Evolutionary conservation across 139 green algal genomes (phyloP), one percentile per base, ranked within the genome.

Genomic region (Nannochloris sp.): DNA sequence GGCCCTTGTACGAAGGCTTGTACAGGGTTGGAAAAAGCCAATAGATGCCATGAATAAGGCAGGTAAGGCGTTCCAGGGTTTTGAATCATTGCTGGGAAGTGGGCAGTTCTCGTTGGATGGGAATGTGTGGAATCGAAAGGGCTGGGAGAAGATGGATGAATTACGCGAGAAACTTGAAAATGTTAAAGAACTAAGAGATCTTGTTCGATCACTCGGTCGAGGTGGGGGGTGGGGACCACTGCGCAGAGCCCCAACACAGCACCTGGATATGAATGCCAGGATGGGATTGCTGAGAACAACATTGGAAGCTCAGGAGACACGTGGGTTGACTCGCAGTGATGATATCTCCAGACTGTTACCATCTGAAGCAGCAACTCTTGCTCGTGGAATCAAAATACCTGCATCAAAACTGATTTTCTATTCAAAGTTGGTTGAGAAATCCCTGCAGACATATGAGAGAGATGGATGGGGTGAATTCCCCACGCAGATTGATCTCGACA

Each of bases 351-450:
- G 85, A 48, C 79, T 95, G 62, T 79, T 95, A 68, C 87, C 87
- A 1, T 78, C 68, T 8, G 82, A 86, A 68, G 76, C 83, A 5
- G 83, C 84, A 5, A 70, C 79, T 28, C 66, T 92, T 56, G 83
- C 86, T 1, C 71, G 83, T 33, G 86, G 85, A n/a, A 66, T 84
- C 29, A 72, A 37, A 3, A 69, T 88, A 48, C 87, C 87, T 8
- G 68, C 85, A 66, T 77, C 87, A 68, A 91, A 91, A 79, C 78
- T 95, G 55, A 80, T 95, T 12, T 94, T 94, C 61, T 95, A 82
- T 56, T 78, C 85, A 2, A 80, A 81, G 53, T 73, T 94, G 64
- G 85, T 81, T 12, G 88, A 95, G 75, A 91, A 94, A 63, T 65
- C 26, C 23, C 76, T 95, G 51, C 69, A 84, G 63, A 85, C 79